A percentile compares a stretch with the other conserved stretches of the same genome.
phyloP scores from a whole-genome alignment of 805 yeast genomes.

The Candida gorgasii region DNA sequence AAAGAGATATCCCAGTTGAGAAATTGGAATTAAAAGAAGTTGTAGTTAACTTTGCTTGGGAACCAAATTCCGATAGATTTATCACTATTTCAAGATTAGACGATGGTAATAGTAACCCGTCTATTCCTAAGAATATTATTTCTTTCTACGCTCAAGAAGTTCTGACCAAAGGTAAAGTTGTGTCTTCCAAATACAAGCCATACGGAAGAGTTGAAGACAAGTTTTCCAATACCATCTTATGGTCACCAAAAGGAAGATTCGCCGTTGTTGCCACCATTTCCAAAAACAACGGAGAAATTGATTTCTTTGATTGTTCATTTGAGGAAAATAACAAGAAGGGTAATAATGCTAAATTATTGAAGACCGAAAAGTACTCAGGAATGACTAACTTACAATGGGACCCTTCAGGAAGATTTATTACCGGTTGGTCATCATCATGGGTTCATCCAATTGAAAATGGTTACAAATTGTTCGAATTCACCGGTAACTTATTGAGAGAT shows the following conservation, averaged over 20 bases:
- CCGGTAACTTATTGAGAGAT: constrained; percentile 74
- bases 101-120: constrained; percentile 56
- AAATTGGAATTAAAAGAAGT: constrained; percentile 90
- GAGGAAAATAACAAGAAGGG: constrained; percentile 65
- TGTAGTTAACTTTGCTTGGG: constrained; percentile 91
- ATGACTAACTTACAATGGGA: constrained; percentile 91
- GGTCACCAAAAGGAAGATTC: constrained; percentile 95
- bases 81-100: constrained; percentile 70
- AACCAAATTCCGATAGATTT: constrained; percentile 88
- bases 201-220: constrained; percentile 61
- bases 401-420: constrained; percentile 88
- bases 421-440: constrained; percentile 87
- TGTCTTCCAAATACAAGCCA: constrained; percentile 54
- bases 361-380: constrained; percentile 67
- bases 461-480: constrained; percentile 80
- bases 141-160: constrained; percentile 82
- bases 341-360: constrained; percentile 61
- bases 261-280: constrained; percentile 54
- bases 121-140: constrained; percentile 65
- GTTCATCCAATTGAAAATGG: constrained; percentile 87
- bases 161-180: constrained; percentile 40
- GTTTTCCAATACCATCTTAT: constrained; percentile 68
- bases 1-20: constrained; percentile 92
- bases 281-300: constrained; percentile 62
- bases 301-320: constrained; percentile 83